Evolutionary conservation across 305 asterid genomes (phyloP).

Genomic region (Fraxinus nigra): DNA sequence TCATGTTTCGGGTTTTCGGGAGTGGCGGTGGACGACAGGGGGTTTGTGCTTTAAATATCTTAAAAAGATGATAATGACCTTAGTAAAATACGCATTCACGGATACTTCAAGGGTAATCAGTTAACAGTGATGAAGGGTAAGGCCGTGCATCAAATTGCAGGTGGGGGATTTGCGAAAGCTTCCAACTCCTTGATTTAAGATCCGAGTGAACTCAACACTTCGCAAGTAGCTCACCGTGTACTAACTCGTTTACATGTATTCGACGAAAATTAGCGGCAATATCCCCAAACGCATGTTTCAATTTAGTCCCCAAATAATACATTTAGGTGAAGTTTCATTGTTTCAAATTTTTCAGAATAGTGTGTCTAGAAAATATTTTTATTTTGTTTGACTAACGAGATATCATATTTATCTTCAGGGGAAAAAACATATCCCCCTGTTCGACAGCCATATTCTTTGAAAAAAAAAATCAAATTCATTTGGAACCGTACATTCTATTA

Average conservation of each 20-base stretch:
- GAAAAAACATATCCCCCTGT: too few relatives aligned
- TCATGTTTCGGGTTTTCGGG: conserved; percentile 38
- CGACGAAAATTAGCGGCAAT: not conserved
- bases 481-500: too few relatives aligned
- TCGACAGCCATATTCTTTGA: too few relatives aligned
- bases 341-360: not conserved
- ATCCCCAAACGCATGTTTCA: not conserved
- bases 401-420: too few relatives aligned
- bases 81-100: not conserved
- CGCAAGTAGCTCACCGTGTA: not conserved
- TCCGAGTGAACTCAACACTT: not conserved
- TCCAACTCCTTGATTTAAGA: not conserved
- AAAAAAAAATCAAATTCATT: too few relatives aligned
- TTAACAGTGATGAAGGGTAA: not conserved
- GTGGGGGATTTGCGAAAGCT: not conserved
- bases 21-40: not conserved
- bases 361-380: not conserved
- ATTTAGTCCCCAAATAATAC: not conserved
- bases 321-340: not conserved
- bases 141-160: not conserved
- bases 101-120: not conserved
- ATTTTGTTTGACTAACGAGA: too few relatives aligned
- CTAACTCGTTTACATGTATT: not conserved
- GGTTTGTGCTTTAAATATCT: not conserved
- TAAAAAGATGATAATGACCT: not conserved